Base-by-base conservation (phyloP, 441 rosid species). In the Euphorbia corollata region DNA sequence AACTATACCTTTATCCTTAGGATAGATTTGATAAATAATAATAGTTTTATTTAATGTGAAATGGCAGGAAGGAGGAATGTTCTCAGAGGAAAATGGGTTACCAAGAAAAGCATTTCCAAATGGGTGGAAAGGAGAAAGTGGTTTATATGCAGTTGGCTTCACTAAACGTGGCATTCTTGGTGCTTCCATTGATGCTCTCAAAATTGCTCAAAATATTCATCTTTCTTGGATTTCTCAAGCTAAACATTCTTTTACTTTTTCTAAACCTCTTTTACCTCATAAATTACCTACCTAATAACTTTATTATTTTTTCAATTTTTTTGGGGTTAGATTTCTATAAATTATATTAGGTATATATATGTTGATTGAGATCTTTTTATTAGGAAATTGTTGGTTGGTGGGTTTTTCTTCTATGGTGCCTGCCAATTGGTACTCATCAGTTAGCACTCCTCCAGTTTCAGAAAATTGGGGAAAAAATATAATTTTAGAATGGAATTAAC, bases 71-170 rank as follows among this genome's bases (percentile, higher is more conserved):
- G 76, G 73, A 7, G 77, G 77, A 20, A 79, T 91, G 92, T 89
- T 89, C 67, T 75, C 85, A 12, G 85, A 83, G 81, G 79, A 80
- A 73, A 86, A 87, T 79, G 96, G 97, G 10, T 80, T 87, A 60
- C 92, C 91, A 2, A 64, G 68, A 69, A 82, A 72, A 69, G 84
- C 88, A 62, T 86, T 85, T 69, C 92, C 94, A 20, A 73, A 83
- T 22, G 90, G 87, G 54, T 91, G 97, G 97, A 91, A 83, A 85
- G 96, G 97, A 5, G 83, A 80, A 59, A 61, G 71, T 61, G 94
- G 95, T 18, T 65, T 91, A 72, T 91, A 87, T 64, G 90, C 96
- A 0, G 91, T 85, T 24, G 97, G 97, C 48, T 91, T 91, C 73
- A 81, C 88, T 24, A 87, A 86, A 57, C 86, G 88, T 63, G 98